These are phyloP conservation scores for Solanum chacoense DNA, from an alignment of 305 asterid genomes.

Conservation along the genomic window DNA sequence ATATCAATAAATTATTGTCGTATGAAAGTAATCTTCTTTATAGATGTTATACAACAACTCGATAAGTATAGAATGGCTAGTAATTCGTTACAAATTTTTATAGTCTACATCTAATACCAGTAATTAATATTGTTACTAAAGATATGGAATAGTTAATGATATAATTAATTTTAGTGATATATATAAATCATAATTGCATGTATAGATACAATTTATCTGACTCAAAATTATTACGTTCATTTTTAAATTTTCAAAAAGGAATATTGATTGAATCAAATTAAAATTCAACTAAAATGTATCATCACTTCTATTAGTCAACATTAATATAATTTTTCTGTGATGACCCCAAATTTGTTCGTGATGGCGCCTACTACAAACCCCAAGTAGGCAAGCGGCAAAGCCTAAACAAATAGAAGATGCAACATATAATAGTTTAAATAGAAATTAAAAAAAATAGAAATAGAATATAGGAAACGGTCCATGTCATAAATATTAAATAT, in stretches of 20 bases:
- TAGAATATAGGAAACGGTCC: neutral
- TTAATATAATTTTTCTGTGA: too few species aligned
- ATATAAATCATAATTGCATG: neutral
- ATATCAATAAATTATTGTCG: too few species aligned
- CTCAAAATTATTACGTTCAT: neutral
- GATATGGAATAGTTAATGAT: neutral
- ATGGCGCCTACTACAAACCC: neutral
- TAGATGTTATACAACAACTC: neutral
- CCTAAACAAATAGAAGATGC: neutral
- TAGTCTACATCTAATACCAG: too few species aligned
- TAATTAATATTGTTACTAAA: neutral
- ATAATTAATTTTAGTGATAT: neutral
- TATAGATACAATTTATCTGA: too few species aligned
- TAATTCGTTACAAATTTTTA: too few species aligned
- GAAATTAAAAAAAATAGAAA: neutral
- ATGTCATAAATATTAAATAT: neutral
- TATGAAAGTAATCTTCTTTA: too few species aligned
- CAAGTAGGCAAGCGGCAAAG: neutral
- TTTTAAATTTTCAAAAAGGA: neutral
- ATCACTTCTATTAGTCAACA: neutral
- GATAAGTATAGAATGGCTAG: neutral
- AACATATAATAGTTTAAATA: too few species aligned
- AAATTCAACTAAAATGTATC: neutral
- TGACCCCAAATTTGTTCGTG: neutral
- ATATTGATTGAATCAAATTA: neutral